Base-by-base conservation (phyloP, 2,329 filamentous ascomycete species). In the Botrytis byssoidea region DNA sequence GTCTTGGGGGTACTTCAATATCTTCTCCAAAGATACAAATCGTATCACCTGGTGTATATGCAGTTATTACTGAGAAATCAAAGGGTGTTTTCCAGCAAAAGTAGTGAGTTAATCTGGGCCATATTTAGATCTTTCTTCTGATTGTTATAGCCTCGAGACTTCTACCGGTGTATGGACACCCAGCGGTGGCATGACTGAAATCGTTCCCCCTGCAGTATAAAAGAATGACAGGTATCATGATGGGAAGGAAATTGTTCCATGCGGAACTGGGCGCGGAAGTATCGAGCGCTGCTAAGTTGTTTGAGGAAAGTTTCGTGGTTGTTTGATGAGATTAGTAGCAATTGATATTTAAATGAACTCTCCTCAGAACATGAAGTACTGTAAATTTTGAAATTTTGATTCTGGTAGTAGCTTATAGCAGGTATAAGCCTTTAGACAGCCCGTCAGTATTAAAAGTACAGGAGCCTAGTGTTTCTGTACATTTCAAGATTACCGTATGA, bases 361-460 rank as follows among this genome's bases (percentile, higher is more conserved):
- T 14, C 22, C 1, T 51, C 4, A 51, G 22, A 51, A 51, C 48
- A 14, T 14, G 4, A n/a, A 14, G 0, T 51, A 0, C 10, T 51
- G 25, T 6, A 14, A 0, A 2, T 5, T n/a, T 51, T n/a, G 22
- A 6, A 14, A n/a, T 6, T 9, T n/a, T n/a, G 10, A 4, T 1
- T 51, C 22, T 10, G 4, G 0, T 1, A 14, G 22, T 51, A n/a
- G 48, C 10, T 51, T 12, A 51, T 6, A 3, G 48, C 10, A 51
- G 48, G 22, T n/a, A 25, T 51, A n/a, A n/a, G 10, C 22, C 12
- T 51, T 2, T n/a, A 14, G 25, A n/a, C 4, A 48, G 9, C 46
- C 4, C 10, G 9, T 25, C 1, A 48, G 22, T 12, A 12, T 25
- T 55, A 25, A 55, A 18, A n/a, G 1, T n/a, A 55, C 0, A 55